phyloP scores from a whole-genome alignment of 495 filamentous ascomycete genomes.

The Tetracladium marchalianum region DNA sequence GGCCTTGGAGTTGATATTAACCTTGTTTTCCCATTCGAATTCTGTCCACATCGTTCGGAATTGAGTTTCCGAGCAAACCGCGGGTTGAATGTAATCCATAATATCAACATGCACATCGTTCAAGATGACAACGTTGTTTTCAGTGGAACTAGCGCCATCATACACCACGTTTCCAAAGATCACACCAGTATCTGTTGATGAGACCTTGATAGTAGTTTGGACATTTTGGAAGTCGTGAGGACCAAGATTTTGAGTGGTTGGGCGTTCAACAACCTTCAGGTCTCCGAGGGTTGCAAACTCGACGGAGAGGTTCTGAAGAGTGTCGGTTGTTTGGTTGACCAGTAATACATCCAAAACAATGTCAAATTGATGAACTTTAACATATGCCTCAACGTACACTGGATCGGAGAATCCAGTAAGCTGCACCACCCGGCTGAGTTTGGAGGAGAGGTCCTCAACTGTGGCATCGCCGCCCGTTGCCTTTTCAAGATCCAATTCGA shows the following conservation, averaged over 20 bases:
- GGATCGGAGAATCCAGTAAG: conserved; percentile 97
- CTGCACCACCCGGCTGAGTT: conserved; percentile 92
- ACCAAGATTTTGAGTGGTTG: conserved; percentile 88
- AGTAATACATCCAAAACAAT: conserved; percentile 95
- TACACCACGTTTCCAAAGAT: conserved; percentile 99
- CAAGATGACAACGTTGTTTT: conserved; percentile 94
- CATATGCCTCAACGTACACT: conserved; percentile 96
- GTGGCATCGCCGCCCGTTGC: conserved; percentile 84
- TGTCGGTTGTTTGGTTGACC: conserved; percentile 96
- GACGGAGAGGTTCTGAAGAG: conserved; percentile 91
- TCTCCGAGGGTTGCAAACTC: conserved; percentile 98
- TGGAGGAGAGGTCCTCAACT: conserved; percentile 79
- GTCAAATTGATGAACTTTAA: conserved; percentile 98
- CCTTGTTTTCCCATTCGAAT: conserved; percentile 99
- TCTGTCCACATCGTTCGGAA: conserved; percentile 99
- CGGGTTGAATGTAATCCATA: conserved; percentile 99
- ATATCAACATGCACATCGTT: conserved; percentile 99
- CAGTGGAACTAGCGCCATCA: conserved; percentile 88
- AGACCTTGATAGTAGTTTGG: conserved; percentile 98
- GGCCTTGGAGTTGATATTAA: conserved; percentile 97
- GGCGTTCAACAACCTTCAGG: conserved; percentile 94
- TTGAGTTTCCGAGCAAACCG: conserved; percentile 92
- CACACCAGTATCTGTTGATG: conserved; percentile 95
- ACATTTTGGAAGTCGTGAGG: conserved; percentile 97
- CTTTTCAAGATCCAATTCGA: conserved; percentile 84